phyloP scores from a whole-genome alignment of 2,329 filamentous ascomycete species.

The Claviceps quebecensis region DNA sequence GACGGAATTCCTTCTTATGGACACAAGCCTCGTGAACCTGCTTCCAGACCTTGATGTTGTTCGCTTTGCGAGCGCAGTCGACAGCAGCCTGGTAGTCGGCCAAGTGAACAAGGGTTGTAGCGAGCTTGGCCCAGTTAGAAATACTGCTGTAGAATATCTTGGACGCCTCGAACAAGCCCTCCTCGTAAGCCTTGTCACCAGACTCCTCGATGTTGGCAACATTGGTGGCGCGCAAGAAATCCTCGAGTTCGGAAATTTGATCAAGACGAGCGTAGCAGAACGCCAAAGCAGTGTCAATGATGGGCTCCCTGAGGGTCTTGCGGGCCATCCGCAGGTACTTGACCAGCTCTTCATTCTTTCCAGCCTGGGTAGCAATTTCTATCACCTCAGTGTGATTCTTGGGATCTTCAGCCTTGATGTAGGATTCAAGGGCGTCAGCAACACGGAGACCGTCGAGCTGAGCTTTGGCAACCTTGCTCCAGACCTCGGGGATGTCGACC shows the following conservation, averaged over 20 bases:
- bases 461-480: conserved; percentile 96
- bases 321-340: conserved; percentile 95
- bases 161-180: conserved; percentile 86
- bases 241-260: conserved; percentile 84
- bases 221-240: conserved; percentile 86
- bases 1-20: conserved; percentile 94
- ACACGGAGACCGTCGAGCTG: conserved; percentile 92
- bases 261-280: conserved; percentile 89
- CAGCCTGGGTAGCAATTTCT: conserved; percentile 84
- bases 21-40: conserved; percentile 96
- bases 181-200: conserved; percentile 93
- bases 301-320: conserved; percentile 86
- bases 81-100: conserved; percentile 95
- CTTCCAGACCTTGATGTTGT: conserved; percentile 99
- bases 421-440: conserved; percentile 85
- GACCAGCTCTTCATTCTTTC: conserved; percentile 95
- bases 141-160: conserved; percentile 99
- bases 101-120: conserved; percentile 92
- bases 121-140: conserved; percentile 98
- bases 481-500: conserved; percentile 86
- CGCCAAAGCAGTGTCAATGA: conserved; percentile 84
- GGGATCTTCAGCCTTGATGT: conserved; percentile 87
- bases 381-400: conserved; percentile 94
- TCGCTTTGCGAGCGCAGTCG: conserved; percentile 94
- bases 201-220: conserved; percentile 93